Percentiles rank a stretch among this genome's conserved stretches.
phyloP scores from a whole-genome alignment of 2,329 filamentous ascomycete species.

The Myriangium duriaei region DNA sequence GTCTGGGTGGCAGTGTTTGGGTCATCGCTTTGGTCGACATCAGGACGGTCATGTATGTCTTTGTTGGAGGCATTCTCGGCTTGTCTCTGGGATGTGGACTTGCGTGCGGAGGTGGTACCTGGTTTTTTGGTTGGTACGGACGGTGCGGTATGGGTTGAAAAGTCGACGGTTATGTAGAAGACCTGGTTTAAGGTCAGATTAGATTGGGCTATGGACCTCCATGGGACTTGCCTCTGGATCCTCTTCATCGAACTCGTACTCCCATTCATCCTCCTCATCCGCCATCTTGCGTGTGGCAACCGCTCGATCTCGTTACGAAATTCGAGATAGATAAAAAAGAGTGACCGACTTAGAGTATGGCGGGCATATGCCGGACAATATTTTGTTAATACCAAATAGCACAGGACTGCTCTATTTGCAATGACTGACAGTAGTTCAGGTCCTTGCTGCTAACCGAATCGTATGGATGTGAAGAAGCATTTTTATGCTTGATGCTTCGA shows the following conservation, averaged over 20 bases:
- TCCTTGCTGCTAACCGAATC: too few relatives aligned
- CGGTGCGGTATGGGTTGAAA: slow-evolving; percentile 31
- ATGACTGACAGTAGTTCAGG: too few relatives aligned
- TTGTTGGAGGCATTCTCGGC: slow-evolving; percentile 6
- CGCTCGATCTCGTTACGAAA: not conserved
- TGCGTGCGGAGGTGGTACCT: not conserved
- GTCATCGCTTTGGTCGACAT: slow-evolving; percentile 3
- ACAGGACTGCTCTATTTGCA: too few relatives aligned
- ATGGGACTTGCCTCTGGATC: slow-evolving; percentile 24
- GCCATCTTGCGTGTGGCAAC: not conserved
- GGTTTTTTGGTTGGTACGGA: slow-evolving; percentile 11
- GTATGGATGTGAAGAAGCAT: too few relatives aligned
- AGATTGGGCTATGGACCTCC: slow-evolving; percentile 47
- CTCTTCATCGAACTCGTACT: slow-evolving; percentile 22
- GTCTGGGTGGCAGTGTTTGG: not conserved
- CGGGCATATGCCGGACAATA: too few relatives aligned
- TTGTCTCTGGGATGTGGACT: slow-evolving; percentile 5
- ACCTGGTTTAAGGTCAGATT: slow-evolving; percentile 44
- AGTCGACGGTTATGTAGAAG: slow-evolving; percentile 48
- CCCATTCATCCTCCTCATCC: slow-evolving; percentile 10
- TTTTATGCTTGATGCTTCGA: too few relatives aligned
- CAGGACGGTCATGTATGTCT: slow-evolving; percentile 5
- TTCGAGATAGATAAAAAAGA: too few relatives aligned
- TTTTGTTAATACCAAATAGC: too few relatives aligned
- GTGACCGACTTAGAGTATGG: too few relatives aligned